phyloP scores from a whole-genome alignment of 2,329 filamentous ascomycete genomes.

The Onygena corvina region DNA sequence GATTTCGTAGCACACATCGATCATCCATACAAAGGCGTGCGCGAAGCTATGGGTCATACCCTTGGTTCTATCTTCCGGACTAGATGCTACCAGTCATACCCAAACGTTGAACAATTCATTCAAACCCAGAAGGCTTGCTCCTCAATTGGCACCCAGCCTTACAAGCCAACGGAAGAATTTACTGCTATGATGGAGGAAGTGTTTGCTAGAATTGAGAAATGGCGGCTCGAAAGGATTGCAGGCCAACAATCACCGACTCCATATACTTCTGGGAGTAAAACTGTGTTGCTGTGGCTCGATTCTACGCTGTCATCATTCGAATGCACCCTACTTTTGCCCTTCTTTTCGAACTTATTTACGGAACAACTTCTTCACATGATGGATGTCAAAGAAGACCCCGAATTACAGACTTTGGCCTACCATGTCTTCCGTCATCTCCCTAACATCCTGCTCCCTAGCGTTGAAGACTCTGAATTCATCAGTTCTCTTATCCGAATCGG shows the following conservation, averaged over 20 bases:
- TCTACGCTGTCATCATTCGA: conserved; percentile 81
- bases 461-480: conserved; percentile 76
- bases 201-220: conserved; percentile 68
- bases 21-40: conserved; percentile 94
- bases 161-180: conserved; percentile 65
- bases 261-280: conserved; percentile 94
- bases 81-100: conserved; percentile 86
- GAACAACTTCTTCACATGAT: conserved; percentile 97
- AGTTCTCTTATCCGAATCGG: conserved; percentile 78
- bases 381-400: conserved; percentile 97
- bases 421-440: conserved; percentile 93
- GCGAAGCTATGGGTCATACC: conserved; percentile 84
- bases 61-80: conserved; percentile 82
- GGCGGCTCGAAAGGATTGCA: conserved; percentile 71
- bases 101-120: conserved; percentile 62
- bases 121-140: conserved; percentile 67
- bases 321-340: conserved; percentile 77
- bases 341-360: conserved; percentile 83
- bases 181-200: conserved; percentile 57
- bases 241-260: conserved; percentile 87
- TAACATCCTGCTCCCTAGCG: conserved; percentile 81
- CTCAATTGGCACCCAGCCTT: conserved; percentile 73
- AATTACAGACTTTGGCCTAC: conserved; percentile 86
- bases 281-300: conserved; percentile 88
- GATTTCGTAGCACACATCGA: conserved; percentile 87